Conservation (phyloP, 495 filamentous ascomycete species). For the Bacidia rubella region DNA sequence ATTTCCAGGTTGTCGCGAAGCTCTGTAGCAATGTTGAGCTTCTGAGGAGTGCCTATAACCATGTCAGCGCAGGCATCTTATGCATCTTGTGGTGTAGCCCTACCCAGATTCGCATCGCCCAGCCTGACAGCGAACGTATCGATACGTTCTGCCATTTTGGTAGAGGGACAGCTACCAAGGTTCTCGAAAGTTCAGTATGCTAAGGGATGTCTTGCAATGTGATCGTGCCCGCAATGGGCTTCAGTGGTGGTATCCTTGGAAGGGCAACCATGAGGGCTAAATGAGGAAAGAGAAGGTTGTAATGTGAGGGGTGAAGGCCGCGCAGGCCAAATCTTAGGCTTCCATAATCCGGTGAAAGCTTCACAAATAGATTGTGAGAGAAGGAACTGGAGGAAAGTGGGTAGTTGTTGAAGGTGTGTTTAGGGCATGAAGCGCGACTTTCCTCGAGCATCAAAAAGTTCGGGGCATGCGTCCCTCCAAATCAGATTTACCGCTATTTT, state of each 20-base stretch:
- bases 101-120: constrained; percentile 46
- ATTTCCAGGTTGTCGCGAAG: constrained; percentile 76
- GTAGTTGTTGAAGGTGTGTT: background rate
- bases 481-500: too few species aligned
- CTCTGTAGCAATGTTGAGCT: constrained; percentile 62
- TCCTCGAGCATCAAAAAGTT: background rate
- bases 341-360: background rate
- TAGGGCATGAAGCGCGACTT: background rate
- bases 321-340: background rate
- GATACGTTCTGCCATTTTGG: constrained; percentile 32
- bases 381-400: background rate
- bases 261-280: too few species aligned
- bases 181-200: too few species aligned
- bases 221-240: too few species aligned
- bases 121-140: constrained; percentile 48
- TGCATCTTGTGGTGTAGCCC: constrained; percentile 9
- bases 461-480: too few species aligned
- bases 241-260: too few species aligned
- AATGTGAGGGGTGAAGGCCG: background rate
- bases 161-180: too few species aligned
- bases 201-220: background rate
- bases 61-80: constrained; percentile 12
- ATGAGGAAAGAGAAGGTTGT: background rate
- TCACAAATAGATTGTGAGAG: background rate
- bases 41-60: constrained; percentile 54